phyloP scores from a whole-genome alignment of 2,329 filamentous ascomycete species.

The Stromatinia cepivora region DNA sequence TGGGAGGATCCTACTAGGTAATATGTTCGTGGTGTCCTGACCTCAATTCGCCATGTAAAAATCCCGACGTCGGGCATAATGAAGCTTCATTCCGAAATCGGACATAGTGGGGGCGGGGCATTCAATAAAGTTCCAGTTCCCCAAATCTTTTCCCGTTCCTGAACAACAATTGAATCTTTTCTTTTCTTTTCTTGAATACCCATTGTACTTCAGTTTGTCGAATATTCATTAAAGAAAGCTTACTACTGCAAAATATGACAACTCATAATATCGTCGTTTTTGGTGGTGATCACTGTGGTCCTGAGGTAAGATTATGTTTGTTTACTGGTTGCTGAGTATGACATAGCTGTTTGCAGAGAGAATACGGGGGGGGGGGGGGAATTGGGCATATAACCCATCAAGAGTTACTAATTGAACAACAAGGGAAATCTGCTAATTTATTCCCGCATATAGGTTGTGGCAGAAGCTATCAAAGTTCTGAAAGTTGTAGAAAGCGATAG shows the following conservation, averaged over 20 bases:
- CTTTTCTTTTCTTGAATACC: background rate
- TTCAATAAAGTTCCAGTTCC: slow-evolving; percentile 12
- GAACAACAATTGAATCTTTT: background rate
- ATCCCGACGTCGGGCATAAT: slow-evolving; percentile 8
- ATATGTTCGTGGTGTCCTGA: background rate
- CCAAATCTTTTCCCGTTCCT: background rate
- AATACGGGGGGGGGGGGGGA: background rate
- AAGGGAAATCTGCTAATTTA: background rate
- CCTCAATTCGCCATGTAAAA: background rate
- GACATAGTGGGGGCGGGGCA: slow-evolving; percentile 13
- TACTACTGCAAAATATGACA: slow-evolving; percentile 54
- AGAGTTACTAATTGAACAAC: background rate
- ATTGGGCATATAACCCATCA: background rate
- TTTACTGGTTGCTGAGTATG: background rate
- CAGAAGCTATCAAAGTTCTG: slow-evolving; percentile 84
- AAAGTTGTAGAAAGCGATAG: slow-evolving; percentile 73
- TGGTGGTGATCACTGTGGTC: slow-evolving; percentile 80
- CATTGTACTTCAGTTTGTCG: background rate
- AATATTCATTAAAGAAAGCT: background rate
- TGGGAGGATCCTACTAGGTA: too few species aligned
- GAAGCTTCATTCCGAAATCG: slow-evolving; percentile 11
- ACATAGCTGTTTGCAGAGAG: background rate
- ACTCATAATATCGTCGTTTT: slow-evolving; percentile 79
- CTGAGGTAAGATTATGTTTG: slow-evolving; percentile 62
- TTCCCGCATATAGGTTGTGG: slow-evolving; percentile 62